These are phyloP conservation scores for Fraxinus angustifolia DNA, from an alignment of 305 asterid species.

Conservation along the genomic window DNA sequence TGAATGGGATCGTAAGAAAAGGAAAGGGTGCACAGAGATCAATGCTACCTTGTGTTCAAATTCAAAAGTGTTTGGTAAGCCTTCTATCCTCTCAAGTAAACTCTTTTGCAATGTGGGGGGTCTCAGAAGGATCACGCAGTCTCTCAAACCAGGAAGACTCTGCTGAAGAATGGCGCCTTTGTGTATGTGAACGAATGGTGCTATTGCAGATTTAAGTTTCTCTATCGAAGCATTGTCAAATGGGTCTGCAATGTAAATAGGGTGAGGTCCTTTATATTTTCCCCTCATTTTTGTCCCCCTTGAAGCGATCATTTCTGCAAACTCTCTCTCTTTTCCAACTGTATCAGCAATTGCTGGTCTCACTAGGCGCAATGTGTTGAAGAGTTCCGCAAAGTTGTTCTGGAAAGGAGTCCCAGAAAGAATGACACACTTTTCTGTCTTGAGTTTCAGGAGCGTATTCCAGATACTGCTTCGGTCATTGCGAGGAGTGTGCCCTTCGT, in stretches of 20 bases:
- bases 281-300: background rate
- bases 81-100: conserved; percentile 36
- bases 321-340: conserved; percentile 27
- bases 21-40: conserved; percentile 62
- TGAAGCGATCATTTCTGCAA: conserved; percentile 28
- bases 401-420: conserved; percentile 56
- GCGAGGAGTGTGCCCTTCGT: background rate
- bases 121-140: conserved; percentile 41
- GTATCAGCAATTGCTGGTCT: conserved; percentile 52
- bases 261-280: conserved; percentile 6
- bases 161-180: conserved; percentile 51
- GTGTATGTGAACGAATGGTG: conserved; percentile 63
- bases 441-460: background rate
- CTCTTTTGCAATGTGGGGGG: conserved; percentile 47
- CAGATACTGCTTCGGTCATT: background rate
- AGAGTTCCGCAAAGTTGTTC: conserved; percentile 61
- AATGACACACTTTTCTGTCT: background rate
- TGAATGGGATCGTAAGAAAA: conserved; percentile 19
- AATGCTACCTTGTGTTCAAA: conserved; percentile 42
- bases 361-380: conserved; percentile 61
- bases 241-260: conserved; percentile 14
- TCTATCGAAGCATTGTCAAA: conserved; percentile 23
- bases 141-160: conserved; percentile 62
- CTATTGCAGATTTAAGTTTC: conserved; percentile 41
- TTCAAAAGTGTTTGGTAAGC: conserved; percentile 24